Evolutionary conservation across 805 yeast species (phyloP).

Genomic region (Lipomyces spencermartinsiae): DNA sequence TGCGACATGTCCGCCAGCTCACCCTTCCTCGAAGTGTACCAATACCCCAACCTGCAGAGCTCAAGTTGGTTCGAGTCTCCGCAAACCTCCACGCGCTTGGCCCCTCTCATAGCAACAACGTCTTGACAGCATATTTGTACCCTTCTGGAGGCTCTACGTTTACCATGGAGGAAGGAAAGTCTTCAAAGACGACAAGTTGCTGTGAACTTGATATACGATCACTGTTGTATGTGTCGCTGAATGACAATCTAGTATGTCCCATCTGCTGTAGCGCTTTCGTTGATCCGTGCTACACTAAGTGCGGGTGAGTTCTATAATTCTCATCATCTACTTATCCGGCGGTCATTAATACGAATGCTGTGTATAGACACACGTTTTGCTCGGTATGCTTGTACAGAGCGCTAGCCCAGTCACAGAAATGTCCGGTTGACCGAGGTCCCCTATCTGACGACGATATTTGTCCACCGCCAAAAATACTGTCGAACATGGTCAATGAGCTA

Average conservation of each 20-base stretch:
- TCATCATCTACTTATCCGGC: not conserved
- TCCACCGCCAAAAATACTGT: conserved; percentile 63
- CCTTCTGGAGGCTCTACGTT: not conserved
- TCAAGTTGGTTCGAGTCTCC: not conserved
- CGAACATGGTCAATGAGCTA: conserved; percentile 67
- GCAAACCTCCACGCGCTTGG: not conserved
- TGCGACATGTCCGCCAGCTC: no score
- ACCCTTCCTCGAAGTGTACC: not conserved
- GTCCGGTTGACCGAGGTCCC: conserved; percentile 68
- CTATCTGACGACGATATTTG: conserved; percentile 50
- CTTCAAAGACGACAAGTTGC: not conserved
- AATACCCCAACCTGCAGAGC: conserved; percentile 5
- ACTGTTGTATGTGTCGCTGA: conserved; percentile 27
- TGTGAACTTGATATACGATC: conserved; percentile 23
- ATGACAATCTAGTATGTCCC: conserved; percentile 54
- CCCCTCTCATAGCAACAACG: not conserved
- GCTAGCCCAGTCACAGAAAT: conserved; percentile 43
- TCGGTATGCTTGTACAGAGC: conserved; percentile 54
- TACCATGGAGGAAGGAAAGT: not conserved
- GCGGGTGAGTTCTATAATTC: conserved; percentile 51
- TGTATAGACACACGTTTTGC: conserved; percentile 62
- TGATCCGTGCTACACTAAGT: conserved; percentile 64
- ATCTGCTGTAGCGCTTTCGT: conserved; percentile 71
- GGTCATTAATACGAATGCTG: not conserved
- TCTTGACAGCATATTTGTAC: not conserved